Evolutionary conservation across 164 flowering plant species (phyloP).

Genomic region (Umbilicus rupestris): DNA sequence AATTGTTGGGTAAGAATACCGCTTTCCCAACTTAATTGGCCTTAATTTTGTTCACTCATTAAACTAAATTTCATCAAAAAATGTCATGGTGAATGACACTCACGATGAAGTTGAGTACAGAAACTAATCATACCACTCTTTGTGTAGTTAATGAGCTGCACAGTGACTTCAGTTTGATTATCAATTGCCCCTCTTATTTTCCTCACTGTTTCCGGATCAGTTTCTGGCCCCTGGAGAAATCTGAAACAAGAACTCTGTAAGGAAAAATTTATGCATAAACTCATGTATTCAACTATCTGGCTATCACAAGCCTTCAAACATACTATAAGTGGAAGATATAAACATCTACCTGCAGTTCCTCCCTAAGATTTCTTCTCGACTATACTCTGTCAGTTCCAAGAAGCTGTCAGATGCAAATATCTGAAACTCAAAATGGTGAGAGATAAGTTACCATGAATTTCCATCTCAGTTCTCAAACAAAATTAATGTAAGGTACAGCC

Average conservation of each 20-base stretch:
- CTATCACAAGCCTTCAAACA: not conserved
- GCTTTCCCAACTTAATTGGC: not conserved
- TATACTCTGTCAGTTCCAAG: slow-evolving; percentile 93
- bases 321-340: not conserved
- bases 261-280: not conserved
- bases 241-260: slow-evolving; percentile 21
- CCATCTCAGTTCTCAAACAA: not conserved
- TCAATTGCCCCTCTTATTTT: slow-evolving; percentile 85
- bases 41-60: not conserved
- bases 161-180: slow-evolving; percentile 81
- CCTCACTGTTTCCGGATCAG: slow-evolving; percentile 83
- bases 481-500: not conserved
- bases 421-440: slow-evolving; percentile 22
- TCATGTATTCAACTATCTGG: not conserved
- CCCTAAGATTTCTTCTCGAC: slow-evolving; percentile 96
- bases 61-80: not conserved
- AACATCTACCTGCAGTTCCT: slow-evolving; percentile 78
- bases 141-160: slow-evolving; percentile 93
- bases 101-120: not conserved
- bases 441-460: not conserved
- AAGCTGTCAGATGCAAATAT: slow-evolving; percentile 98
- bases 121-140: slow-evolving; percentile 57
- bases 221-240: slow-evolving; percentile 98
- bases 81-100: not conserved
- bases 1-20: not conserved